Evolutionary conservation across 352 stramenopile species (phyloP).

Genomic region (Globisporangium orthogonon): DNA sequence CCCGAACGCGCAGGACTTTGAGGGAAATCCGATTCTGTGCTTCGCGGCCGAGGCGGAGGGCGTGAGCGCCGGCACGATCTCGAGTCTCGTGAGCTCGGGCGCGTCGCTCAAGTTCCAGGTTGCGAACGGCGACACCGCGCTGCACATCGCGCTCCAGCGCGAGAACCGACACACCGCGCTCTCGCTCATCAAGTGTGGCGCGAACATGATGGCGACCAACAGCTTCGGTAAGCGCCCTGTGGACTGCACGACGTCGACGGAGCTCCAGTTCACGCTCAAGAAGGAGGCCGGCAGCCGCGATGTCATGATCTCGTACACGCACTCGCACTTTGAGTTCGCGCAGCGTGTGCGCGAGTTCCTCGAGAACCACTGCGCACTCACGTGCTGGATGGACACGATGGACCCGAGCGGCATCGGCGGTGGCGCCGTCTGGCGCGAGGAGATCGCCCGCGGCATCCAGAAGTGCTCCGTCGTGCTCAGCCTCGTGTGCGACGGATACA

Average conservation of each 20-base stretch:
- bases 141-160: constrained; percentile 65
- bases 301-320: constrained; percentile 82
- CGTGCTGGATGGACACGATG: constrained; percentile 84
- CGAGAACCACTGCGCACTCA: constrained; percentile 48
- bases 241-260: constrained; percentile 74
- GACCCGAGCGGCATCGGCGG: constrained; percentile 71
- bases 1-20: constrained; percentile 34
- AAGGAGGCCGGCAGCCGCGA: constrained; percentile 64
- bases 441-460: constrained; percentile 71
- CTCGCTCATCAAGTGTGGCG: constrained; percentile 62
- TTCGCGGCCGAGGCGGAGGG: constrained; percentile 62
- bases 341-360: constrained; percentile 55
- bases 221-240: constrained; percentile 53
- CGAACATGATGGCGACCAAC: constrained; percentile 68
- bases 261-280: constrained; percentile 73
- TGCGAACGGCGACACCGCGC: constrained; percentile 47
- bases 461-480: constrained; percentile 71
- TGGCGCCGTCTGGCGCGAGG: constrained; percentile 71
- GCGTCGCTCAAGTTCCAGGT: constrained; percentile 36
- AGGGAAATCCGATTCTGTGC: constrained; percentile 46
- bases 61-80: constrained; percentile 37
- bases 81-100: constrained; percentile 28
- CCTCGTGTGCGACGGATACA: constrained; percentile 66
- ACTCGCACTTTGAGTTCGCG: constrained; percentile 60
- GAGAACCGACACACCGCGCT: constrained; percentile 65